A percentile compares a stretch with the other conserved stretches of the same genome.
These are phyloP conservation scores for Chlorella sp. DNA, from an alignment of 139 green algal genomes.

Conservation along the genomic window DNA sequence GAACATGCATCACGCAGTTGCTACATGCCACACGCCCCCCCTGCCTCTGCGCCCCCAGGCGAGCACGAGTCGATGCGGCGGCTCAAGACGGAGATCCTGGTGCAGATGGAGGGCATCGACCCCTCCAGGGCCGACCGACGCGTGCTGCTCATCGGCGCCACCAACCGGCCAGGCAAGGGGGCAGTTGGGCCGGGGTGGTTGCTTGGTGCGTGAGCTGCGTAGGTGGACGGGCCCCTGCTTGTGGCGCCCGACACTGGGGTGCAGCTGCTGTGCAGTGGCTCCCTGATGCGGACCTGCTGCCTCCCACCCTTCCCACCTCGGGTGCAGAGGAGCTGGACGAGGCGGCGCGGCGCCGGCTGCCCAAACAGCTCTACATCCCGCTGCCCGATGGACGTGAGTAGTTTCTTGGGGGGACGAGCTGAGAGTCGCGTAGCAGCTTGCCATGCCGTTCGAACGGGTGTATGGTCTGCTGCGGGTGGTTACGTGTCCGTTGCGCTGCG, in stretches of 20 bases:
- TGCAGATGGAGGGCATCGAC: slow-evolving; percentile 93
- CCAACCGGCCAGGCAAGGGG: slow-evolving; percentile 90
- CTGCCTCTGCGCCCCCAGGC: slow-evolving; percentile 46
- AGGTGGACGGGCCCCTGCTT: not conserved
- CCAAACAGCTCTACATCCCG: slow-evolving; percentile 99
- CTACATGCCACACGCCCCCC: not conserved
- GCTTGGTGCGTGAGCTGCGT: not conserved
- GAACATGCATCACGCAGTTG: not conserved
- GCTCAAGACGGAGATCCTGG: slow-evolving; percentile 98
- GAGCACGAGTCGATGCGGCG: slow-evolving; percentile 96
- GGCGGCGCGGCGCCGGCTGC: slow-evolving; percentile 91
- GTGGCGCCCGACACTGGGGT: too few species aligned
- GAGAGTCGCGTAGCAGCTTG: not conserved
- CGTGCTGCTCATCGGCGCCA: slow-evolving; percentile 94
- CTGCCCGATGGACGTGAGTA: slow-evolving; percentile 86
- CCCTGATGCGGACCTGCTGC: too few species aligned
- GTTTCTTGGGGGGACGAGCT: slow-evolving; percentile 45
- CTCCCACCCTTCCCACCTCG: not conserved
- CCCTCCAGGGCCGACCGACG: slow-evolving; percentile 55
- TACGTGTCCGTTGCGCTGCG: not conserved
- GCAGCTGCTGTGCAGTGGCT: too few species aligned
- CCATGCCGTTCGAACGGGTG: not conserved
- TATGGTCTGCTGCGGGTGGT: not conserved
- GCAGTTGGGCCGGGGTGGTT: not conserved
- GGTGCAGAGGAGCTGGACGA: slow-evolving; percentile 94